Base-by-base conservation (phyloP, 192 early-diverging fungal genomes). In the Coemansia erecta region DNA sequence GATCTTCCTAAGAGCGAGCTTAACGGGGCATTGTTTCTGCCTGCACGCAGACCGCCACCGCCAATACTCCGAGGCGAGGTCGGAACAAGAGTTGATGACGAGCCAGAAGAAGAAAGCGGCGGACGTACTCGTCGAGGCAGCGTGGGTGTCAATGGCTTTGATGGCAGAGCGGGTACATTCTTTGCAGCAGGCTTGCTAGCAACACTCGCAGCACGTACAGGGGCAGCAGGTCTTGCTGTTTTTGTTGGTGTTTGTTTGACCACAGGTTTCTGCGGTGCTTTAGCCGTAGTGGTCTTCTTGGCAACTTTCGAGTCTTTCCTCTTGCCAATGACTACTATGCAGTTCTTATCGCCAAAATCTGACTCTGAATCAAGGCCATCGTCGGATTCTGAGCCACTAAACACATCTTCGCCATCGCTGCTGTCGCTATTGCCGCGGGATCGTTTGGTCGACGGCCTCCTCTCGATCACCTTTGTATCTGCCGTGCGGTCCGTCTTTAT, bases 1-100 rank as follows among this genome's bases (percentile, higher is more conserved):
- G 73, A 70, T 43, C 66, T 64, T 26, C 46, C 50, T 13, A 77
- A 53, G 21, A 77, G 61, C 23, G 65, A 64, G 28, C 51, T 61
- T 14, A 77, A 56, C 28, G 73, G 61, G 0, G 68, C 57, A 48
- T 44, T 54, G 15, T 17, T 33, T 24, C 35, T 54, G 23, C 60
- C 1, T 37, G 3, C 35, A 11, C 35, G 35, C 10, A 37, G 8
- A 9, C 35, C 35, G 10, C 35, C 35, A 37, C 35, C 35, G 10
- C 35, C 35, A 37, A 37, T 37, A 2, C 8, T 37, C 5, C 35
- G 35, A 37, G 35, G 35, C 8, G 35, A 37, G 1, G 8, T 9
- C 1, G 35, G 35, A 10, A 11, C 35, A 37, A 37, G 35, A 9
- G 35, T 37, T 10, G 10, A 11, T 11, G 35, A 37, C 1, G 35